These are phyloP conservation scores for Hypsizygus marmoreus DNA, from an alignment of 768 basidiomycete genomes.

Conservation along the genomic window DNA sequence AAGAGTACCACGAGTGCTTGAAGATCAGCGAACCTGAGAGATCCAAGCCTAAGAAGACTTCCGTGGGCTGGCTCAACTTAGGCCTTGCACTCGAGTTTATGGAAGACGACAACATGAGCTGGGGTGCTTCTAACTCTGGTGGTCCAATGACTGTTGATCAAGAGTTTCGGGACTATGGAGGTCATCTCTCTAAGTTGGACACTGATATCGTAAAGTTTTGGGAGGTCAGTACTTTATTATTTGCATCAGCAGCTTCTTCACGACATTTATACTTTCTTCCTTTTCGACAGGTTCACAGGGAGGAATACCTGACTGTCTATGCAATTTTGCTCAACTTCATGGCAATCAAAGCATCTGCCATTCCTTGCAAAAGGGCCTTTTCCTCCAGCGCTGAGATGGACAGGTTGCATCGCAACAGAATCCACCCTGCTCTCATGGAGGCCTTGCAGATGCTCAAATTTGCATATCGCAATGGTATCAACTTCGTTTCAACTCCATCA, in stretches of 20 bases:
- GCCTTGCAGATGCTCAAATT: conserved; percentile 21
- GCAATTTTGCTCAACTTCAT: not conserved
- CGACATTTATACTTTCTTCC: not conserved
- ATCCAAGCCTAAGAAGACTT: not conserved
- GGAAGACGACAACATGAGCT: not conserved
- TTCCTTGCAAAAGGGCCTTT: conserved; percentile 19
- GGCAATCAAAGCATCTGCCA: conserved; percentile 1
- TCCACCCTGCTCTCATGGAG: conserved; percentile 19
- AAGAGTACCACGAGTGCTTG: not conserved
- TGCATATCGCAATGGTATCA: too few species aligned
- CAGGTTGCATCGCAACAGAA: conserved; percentile 8
- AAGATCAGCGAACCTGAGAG: not conserved
- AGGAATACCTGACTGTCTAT: not conserved
- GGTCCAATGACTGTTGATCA: conserved; percentile 1
- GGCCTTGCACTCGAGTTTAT: not conserved
- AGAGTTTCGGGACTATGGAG: conserved; percentile 5
- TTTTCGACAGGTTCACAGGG: not conserved
- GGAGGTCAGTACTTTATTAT: conserved; percentile 6
- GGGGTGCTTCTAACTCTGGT: not conserved
- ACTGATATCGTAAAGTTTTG: conserved; percentile 2
- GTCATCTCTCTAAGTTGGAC: not conserved
- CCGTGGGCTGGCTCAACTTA: not conserved
- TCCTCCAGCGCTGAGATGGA: conserved; percentile 19
- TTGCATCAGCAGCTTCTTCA: not conserved
- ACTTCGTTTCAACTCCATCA: too few species aligned